Conservation (phyloP, 2,329 filamentous ascomycete genomes). For the Volutella citrinella region DNA sequence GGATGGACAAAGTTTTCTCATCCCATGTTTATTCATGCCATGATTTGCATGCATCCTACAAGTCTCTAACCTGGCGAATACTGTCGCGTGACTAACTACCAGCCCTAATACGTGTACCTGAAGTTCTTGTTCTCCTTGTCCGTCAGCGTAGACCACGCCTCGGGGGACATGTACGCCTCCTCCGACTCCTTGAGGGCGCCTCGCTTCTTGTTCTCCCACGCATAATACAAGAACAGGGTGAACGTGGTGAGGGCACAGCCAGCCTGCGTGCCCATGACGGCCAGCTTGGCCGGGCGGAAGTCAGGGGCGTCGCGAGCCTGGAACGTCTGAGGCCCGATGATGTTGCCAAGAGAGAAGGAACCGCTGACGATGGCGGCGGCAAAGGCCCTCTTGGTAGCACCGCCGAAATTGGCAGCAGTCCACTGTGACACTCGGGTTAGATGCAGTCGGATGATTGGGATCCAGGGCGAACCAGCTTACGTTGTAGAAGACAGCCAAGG, state of each 20-base stretch:
- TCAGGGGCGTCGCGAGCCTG: conserved; percentile 48
- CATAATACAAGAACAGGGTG: conserved; percentile 47
- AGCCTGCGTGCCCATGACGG: conserved; percentile 50
- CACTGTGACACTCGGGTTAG: conserved; percentile 26
- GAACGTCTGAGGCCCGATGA: conserved; percentile 57
- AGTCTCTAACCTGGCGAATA: too few relatives aligned
- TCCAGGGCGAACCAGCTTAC: conserved; percentile 22
- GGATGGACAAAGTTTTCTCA: too few relatives aligned
- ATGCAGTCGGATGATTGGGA: not conserved
- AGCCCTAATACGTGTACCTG: conserved; percentile 47
- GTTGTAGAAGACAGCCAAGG: conserved; percentile 44
- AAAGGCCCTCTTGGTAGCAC: conserved; percentile 50
- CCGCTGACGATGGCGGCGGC: conserved; percentile 47
- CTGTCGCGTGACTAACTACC: too few relatives aligned
- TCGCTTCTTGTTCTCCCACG: conserved; percentile 44
- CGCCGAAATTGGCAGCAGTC: conserved; percentile 49
- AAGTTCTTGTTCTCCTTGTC: conserved; percentile 57
- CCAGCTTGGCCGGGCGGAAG: conserved; percentile 52
- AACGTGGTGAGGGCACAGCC: conserved; percentile 41
- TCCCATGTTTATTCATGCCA: too few relatives aligned
- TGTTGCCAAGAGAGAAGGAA: conserved; percentile 52
- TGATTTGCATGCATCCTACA: too few relatives aligned
- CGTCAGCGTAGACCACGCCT: conserved; percentile 49
- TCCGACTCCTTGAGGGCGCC: conserved; percentile 32
- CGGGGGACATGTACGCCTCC: conserved; percentile 38